Conservation (phyloP, 148 eudicot species). For the Cornus suecica region DNA sequence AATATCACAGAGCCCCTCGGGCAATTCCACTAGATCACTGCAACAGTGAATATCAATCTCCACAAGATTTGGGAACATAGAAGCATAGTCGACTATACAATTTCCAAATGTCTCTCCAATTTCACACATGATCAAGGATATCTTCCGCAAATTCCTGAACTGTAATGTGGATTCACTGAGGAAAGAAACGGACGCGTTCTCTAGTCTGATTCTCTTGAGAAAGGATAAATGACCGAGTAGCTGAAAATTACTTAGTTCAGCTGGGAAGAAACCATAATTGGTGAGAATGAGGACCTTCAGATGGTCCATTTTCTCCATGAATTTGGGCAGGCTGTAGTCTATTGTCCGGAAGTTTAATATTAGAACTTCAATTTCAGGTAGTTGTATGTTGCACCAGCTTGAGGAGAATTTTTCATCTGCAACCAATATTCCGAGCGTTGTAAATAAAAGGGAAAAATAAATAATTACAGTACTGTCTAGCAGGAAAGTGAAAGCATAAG, state of each 20-base stretch:
- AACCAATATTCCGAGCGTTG: background rate
- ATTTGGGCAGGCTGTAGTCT: background rate
- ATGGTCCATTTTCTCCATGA: background rate
- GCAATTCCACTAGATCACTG: background rate
- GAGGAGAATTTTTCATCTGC: background rate
- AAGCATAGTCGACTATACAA: background rate
- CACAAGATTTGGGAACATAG: background rate
- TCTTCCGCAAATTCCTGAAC: background rate
- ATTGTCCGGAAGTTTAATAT: background rate
- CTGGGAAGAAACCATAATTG: background rate
- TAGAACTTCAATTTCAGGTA: background rate
- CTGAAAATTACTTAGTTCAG: background rate
- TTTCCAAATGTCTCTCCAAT: background rate
- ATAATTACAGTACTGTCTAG: background rate
- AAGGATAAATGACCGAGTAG: background rate
- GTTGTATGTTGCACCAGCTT: background rate
- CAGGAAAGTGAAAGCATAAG: background rate
- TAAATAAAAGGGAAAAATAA: background rate
- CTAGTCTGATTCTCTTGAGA: background rate
- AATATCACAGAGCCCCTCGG: background rate
- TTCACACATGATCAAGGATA: background rate
- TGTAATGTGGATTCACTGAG: background rate
- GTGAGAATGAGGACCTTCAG: background rate
- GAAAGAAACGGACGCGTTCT: background rate
- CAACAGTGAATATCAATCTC: background rate